Percentiles rank a stretch among this genome's conserved stretches.
These are phyloP conservation scores for Friedmanniomyces endolithicus DNA, from an alignment of 495 filamentous ascomycete species.

Conservation along the genomic window DNA sequence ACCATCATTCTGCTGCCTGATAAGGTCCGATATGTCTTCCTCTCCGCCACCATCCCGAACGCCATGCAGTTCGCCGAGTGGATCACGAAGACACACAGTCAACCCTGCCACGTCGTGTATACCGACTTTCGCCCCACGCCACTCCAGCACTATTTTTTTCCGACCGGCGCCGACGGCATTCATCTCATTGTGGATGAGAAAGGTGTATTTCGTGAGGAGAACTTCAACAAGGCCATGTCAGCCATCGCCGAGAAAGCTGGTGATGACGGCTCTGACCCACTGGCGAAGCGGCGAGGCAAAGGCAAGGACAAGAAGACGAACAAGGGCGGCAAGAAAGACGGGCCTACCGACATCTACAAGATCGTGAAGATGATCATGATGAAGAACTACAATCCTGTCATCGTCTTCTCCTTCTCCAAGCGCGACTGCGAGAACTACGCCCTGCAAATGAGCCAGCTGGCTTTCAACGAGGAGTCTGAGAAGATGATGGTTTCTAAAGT, in stretches of 20 bases:
- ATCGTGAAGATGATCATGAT: conserved; percentile 98
- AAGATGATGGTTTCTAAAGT: conserved; percentile 91
- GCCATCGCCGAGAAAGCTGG: conserved; percentile 79
- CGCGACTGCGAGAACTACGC: conserved; percentile 82
- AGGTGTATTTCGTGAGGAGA: conserved; percentile 84
- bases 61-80: conserved; percentile 99
- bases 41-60: conserved; percentile 98
- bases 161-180: conserved; percentile 83
- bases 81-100: conserved; percentile 92
- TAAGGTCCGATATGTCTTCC: conserved; percentile 95
- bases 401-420: conserved; percentile 99
- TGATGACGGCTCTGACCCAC: conserved; percentile 63
- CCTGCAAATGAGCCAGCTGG: conserved; percentile 65
- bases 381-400: conserved; percentile 90
- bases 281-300: conserved; percentile 66
- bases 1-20: conserved; percentile 94
- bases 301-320: conserved; percentile 84
- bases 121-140: conserved; percentile 96
- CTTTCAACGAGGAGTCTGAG: conserved; percentile 97
- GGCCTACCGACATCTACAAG: conserved; percentile 79
- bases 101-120: conserved; percentile 96
- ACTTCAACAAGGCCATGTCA: conserved; percentile 91
- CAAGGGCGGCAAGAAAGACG: conserved; percentile 64
- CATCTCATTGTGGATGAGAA: conserved; percentile 94
- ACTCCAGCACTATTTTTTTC: conserved; percentile 95